Evolutionary conservation across 768 basidiomycete genomes (phyloP), one percentile per base, ranked within the genome.

Genomic region (Phlegmacium glaucopus): DNA sequence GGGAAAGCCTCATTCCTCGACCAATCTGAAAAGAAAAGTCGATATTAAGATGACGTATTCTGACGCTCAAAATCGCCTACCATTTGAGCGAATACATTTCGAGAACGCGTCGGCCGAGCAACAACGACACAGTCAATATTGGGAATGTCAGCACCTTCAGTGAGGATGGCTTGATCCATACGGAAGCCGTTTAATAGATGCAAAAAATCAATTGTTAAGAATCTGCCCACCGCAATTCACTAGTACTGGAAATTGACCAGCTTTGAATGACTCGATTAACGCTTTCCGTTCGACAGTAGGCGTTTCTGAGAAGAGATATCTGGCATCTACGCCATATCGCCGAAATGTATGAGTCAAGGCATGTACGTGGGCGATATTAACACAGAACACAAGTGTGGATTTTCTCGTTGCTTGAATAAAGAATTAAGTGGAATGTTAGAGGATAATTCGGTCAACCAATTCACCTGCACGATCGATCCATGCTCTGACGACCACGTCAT

Each of bases 121-220:
- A 97, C 70, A 28, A 97, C 63, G 8, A 97, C 78, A 52, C 94
- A 96, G 58, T 98, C 94, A 45, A 96, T 87, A 50, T 90, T 90
- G 2, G 94, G 94, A 43, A 97, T 91, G 69, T 98, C 94, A 15
- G 93, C 82, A 4, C 94, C 94, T 70, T 96, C 94, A 1, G 93
- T 95, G 53, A 96, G 72, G 40, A 96, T 87, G 16, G 91, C 91
- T 86, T 44, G 1, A 32, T 34, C 39, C 52, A 18, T 13, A 9
- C 25, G 4, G 42, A 12, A 7, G 13, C 27, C 16, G 32, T 16
- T 40, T 15, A 25, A 40, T 39, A 11, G 41, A 9, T 48, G 32
- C n/a, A 3, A 25, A 27, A 9, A 28, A 38, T 26, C 10, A 44
- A 22, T n/a, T 28, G 16, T 30, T 29, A 35, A 27, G 9, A n/a